Conservation (phyloP, 192 early-diverging fungal genomes). For the Chytriomyces confervae region DNA sequence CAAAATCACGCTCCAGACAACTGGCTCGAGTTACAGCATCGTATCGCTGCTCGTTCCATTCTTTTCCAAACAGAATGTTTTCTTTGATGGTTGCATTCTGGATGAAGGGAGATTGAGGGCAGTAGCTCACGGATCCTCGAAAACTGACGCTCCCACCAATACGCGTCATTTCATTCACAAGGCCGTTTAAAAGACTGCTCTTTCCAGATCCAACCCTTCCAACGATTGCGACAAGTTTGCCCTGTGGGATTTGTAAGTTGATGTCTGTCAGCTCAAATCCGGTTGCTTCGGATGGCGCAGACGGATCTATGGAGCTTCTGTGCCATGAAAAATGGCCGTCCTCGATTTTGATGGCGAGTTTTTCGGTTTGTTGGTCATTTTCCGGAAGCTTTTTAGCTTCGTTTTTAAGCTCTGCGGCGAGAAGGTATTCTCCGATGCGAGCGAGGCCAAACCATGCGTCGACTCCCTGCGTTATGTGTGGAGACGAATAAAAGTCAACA, state of each 20-base stretch:
- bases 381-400: not conserved
- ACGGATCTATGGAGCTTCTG: not conserved
- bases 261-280: conserved; percentile 43
- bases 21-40: conserved; percentile 67
- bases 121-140: conserved; percentile 71
- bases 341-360: conserved; percentile 25
- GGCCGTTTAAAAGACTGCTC: conserved; percentile 76
- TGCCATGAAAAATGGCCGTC: conserved; percentile 23
- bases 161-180: conserved; percentile 76
- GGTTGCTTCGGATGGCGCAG: not conserved
- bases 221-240: conserved; percentile 77
- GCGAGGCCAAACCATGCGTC: conserved; percentile 39
- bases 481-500: conserved; percentile 48
- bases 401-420: conserved; percentile 34
- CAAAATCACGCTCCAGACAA: conserved; percentile 72
- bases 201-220: conserved; percentile 87
- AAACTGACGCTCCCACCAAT: conserved; percentile 55
- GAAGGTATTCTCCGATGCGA: conserved; percentile 29
- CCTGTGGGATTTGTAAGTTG: conserved; percentile 52
- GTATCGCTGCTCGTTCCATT: conserved; percentile 67
- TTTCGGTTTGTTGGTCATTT: not conserved
- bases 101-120: conserved; percentile 87
- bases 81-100: conserved; percentile 67
- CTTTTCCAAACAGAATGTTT: conserved; percentile 74
- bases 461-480: not conserved